phyloP scores from a whole-genome alignment of 768 basidiomycete genomes.

The Auricularia auricula-judae region DNA sequence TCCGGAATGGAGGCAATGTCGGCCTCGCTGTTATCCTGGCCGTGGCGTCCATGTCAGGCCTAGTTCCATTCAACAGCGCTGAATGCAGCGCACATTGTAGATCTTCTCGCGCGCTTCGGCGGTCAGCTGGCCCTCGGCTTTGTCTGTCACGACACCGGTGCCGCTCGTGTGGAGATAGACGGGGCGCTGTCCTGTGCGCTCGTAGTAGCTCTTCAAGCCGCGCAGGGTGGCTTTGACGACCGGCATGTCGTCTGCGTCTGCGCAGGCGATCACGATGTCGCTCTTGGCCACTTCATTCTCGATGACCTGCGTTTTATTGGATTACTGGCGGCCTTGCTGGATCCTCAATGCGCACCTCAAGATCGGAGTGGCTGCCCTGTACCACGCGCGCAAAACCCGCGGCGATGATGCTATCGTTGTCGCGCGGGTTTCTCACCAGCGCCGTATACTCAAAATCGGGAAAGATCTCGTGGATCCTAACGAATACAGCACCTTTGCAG shows the following conservation, averaged over 20 bases:
- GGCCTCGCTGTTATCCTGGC: background rate
- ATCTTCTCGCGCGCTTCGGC: background rate
- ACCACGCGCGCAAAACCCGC: background rate
- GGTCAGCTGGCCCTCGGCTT: conserved; percentile 1
- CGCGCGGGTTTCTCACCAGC: background rate
- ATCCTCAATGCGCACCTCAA: background rate
- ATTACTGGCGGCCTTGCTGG: background rate
- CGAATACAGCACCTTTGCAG: background rate
- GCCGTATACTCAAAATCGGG: background rate
- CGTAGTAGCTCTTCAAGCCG: background rate
- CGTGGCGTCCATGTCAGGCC: background rate
- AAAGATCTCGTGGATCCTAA: background rate
- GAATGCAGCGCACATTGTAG: background rate
- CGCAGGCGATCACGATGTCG: conserved; percentile 7
- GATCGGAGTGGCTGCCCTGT: background rate
- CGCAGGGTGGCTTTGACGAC: conserved; percentile 3
- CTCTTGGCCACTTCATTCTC: background rate
- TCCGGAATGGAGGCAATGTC: background rate
- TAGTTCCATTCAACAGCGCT: background rate
- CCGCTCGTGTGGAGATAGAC: conserved; percentile 5
- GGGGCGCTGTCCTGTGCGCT: background rate
- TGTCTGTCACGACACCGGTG: background rate
- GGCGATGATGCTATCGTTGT: background rate
- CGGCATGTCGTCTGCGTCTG: conserved; percentile 8
- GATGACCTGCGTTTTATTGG: background rate